Conservation (phyloP, 768 basidiomycete species). For the Terana coerulea region DNA sequence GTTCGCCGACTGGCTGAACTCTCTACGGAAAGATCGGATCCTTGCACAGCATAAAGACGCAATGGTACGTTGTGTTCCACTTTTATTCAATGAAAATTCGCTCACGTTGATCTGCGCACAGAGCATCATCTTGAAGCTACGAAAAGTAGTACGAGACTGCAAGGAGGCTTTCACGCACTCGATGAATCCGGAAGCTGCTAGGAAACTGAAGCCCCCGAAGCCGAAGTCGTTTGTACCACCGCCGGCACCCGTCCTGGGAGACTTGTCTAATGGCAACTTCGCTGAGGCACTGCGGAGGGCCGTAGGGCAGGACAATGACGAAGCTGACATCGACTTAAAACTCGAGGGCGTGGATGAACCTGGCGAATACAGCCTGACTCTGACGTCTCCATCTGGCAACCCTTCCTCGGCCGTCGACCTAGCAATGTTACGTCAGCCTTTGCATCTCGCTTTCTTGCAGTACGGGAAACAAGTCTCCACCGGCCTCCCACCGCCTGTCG, state of each 20-base stretch:
- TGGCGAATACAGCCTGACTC: slow-evolving; percentile 13
- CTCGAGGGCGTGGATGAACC: slow-evolving; percentile 36
- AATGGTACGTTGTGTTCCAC: slow-evolving; percentile 45
- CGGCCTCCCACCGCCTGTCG: slow-evolving; percentile 27
- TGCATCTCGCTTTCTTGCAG: slow-evolving; percentile 47
- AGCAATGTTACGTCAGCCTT: slow-evolving; percentile 61
- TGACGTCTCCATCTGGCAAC: slow-evolving; percentile 10
- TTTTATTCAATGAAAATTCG: not conserved
- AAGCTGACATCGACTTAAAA: slow-evolving; percentile 76
- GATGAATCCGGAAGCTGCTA: not conserved
- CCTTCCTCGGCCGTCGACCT: slow-evolving; percentile 46
- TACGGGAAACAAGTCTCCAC: slow-evolving; percentile 36
- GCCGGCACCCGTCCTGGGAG: slow-evolving; percentile 14
- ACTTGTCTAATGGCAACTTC: slow-evolving; percentile 44
- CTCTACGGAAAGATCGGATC: slow-evolving; percentile 67
- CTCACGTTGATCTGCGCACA: slow-evolving; percentile 25
- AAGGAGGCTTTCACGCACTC: slow-evolving; percentile 52
- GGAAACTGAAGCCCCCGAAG: not conserved
- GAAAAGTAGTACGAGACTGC: slow-evolving; percentile 81
- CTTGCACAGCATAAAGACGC: slow-evolving; percentile 65
- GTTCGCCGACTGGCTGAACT: slow-evolving; percentile 79
- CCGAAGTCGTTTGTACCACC: not conserved
- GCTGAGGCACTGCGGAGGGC: slow-evolving; percentile 46
- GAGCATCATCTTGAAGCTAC: slow-evolving; percentile 78
- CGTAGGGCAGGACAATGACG: slow-evolving; percentile 43